Base-by-base conservation (phyloP, 208 protist genomes). In the Naegleria gruberi region DNA sequence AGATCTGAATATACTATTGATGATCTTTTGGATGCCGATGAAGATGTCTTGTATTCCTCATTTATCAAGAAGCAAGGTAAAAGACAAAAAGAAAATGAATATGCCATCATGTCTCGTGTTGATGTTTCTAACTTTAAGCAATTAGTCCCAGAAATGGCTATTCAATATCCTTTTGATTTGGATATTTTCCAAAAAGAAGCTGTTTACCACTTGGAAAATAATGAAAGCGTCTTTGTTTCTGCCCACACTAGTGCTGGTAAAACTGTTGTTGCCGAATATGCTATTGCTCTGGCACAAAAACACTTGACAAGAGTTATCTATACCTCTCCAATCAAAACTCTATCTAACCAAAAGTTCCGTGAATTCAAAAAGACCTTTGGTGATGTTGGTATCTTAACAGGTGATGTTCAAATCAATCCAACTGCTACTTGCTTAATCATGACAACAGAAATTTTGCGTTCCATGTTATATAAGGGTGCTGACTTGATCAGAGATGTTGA, bases 191-290 rank as follows among this genome's bases (percentile, higher is more conserved):
- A 89, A 77, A 89, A 89, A 45, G 91, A 93, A 43, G 97, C 97
- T 89, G 96, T 99, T 82, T 95, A 96, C 47, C 96, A 96, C 47
- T 92, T 99, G 3, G 97, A 99, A 91, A 94, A 96, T n/a, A 96
- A 95, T 81, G 97, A 99, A 89, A 99, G 97, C 45, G 99, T 99
- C 15, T 95, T 99, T 1, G 99, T 99, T 26, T 97, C 98, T n/a
- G 99, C 99, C 0, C 99, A 99, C 93, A 99, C 99, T 6, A 99
- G 97, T 37, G 99, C 99, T 44, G 99, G 99, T 89, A 99, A 99
- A 94, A 99, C 99, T 15, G 99, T 99, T 4, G 97, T 99, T 41
- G 99, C 99, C 17, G 95, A 99, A 89, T 99, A 99, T 93, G 98
- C 98, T 65, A 99, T 99, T 92, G 99, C 98, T 1, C 98, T 99